Percentiles rank a stretch among this genome's conserved stretches.
Conservation (phyloP, 495 filamentous ascomycete species). For the Penicillium arizonense region DNA sequence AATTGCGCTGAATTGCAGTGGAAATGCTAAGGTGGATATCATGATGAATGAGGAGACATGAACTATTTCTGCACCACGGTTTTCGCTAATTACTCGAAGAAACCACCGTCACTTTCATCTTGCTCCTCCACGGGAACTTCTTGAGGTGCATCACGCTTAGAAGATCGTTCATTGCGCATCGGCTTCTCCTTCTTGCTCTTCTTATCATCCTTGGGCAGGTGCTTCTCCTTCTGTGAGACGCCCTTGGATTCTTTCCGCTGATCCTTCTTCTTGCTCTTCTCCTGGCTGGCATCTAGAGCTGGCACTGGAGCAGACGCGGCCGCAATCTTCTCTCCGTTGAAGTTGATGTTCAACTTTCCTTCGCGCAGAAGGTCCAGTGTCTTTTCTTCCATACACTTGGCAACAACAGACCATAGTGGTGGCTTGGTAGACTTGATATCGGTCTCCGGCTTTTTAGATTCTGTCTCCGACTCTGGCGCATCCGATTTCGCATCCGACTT, state of each 20-base stretch:
- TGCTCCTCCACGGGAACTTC: constrained; percentile 15
- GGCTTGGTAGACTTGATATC: constrained; percentile 34
- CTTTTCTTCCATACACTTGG: constrained; percentile 65
- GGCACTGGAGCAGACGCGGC: not conserved
- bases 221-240: constrained; percentile 2
- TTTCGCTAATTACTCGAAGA: constrained; percentile 42
- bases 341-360: constrained; percentile 40
- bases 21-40: constrained; percentile 23
- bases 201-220: constrained; percentile 6
- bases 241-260: constrained; percentile 9
- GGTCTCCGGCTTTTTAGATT: constrained; percentile 21
- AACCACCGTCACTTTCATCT: constrained; percentile 56
- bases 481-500: constrained; percentile 32
- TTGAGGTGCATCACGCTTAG: constrained; percentile 12
- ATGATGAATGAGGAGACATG: constrained; percentile 13
- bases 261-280: constrained; percentile 14
- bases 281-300: constrained; percentile 4
- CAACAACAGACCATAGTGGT: constrained; percentile 67
- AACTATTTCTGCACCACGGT: not conserved
- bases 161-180: constrained; percentile 7
- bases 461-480: constrained; percentile 17
- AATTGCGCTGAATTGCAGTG: not conserved
- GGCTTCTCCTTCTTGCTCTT: constrained; percentile 10
- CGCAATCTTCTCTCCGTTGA: constrained; percentile 22
- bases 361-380: constrained; percentile 57